Evolutionary conservation across 257 asterid species (phyloP).

Genomic region (Fraxinus anomala): DNA sequence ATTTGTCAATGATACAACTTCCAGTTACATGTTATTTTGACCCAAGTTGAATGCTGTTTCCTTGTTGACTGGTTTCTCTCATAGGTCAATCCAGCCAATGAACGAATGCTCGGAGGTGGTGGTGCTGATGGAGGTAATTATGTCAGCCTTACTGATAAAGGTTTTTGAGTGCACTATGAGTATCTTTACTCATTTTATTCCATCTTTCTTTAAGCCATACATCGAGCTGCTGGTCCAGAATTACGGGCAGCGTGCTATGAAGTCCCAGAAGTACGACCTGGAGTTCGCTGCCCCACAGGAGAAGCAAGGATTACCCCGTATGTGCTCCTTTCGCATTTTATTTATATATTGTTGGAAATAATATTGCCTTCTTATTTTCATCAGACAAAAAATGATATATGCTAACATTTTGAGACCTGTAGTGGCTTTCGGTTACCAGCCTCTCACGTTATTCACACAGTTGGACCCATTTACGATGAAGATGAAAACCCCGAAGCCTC

Average conservation of each 20-base stretch:
- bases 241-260: slow-evolving; percentile 70
- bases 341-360: background rate
- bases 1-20: background rate
- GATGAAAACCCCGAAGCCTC: slow-evolving; percentile 62
- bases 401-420: slow-evolving; percentile 35
- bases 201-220: slow-evolving; percentile 61
- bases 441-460: slow-evolving; percentile 93
- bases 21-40: background rate
- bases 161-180: slow-evolving; percentile 1
- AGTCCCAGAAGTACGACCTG: slow-evolving; percentile 77
- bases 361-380: slow-evolving; percentile 8
- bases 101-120: slow-evolving; percentile 92
- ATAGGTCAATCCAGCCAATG: slow-evolving; percentile 95
- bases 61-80: slow-evolving; percentile 16
- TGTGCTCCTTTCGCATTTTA: slow-evolving; percentile 22
- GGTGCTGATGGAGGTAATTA: slow-evolving; percentile 96
- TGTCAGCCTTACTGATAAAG: slow-evolving; percentile 13
- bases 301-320: slow-evolving; percentile 98
- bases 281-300: slow-evolving; percentile 95
- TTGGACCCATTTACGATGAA: slow-evolving; percentile 78
- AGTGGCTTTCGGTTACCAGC: slow-evolving; percentile 93
- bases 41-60: background rate
- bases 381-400: slow-evolving; percentile 19
- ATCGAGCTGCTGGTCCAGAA: slow-evolving; percentile 95
- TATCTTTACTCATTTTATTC: slow-evolving; percentile 19